Percentiles rank a stretch among this genome's conserved stretches.
Conservation (phyloP, 1,284 basidiomycete genomes). For the Ganoderma leucocontextum region DNA sequence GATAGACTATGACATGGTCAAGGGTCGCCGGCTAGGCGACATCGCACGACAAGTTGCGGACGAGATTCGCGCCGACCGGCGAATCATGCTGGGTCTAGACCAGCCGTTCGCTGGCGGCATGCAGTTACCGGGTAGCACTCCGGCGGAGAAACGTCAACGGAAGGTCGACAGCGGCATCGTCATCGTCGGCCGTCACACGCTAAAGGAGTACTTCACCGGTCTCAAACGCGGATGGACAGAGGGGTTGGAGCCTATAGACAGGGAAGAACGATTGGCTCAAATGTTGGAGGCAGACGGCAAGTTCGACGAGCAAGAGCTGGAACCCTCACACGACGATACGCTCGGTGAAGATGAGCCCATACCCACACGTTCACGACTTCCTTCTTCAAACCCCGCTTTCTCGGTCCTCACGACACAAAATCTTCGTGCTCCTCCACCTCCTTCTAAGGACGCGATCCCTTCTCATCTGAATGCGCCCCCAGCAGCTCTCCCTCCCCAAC, state of each 20-base stretch:
- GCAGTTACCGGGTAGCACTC: constrained; percentile 65
- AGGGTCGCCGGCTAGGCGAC: constrained; percentile 87
- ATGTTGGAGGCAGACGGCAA: constrained; percentile 76
- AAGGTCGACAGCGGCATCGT: constrained; percentile 86
- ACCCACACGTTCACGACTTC: constrained; percentile 50
- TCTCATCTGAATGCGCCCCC: constrained; percentile 56
- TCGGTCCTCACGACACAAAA: constrained; percentile 48
- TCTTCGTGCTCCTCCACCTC: constrained; percentile 34
- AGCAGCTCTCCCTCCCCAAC: constrained; percentile 72
- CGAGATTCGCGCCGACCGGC: constrained; percentile 71
- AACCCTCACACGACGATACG: constrained; percentile 32
- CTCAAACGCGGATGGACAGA: constrained; percentile 89
- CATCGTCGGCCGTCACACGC: constrained; percentile 89
- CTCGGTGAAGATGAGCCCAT: constrained; percentile 47
- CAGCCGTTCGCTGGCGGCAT: constrained; percentile 51
- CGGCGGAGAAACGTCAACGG: constrained; percentile 62
- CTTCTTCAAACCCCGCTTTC: constrained; percentile 49
- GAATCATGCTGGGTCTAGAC: constrained; percentile 71
- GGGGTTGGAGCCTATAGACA: constrained; percentile 72
- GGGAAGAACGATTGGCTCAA: constrained; percentile 79
- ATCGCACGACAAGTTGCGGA: constrained; percentile 81
- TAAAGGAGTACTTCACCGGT: constrained; percentile 96
- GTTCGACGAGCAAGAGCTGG: constrained; percentile 74
- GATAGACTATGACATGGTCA: constrained; percentile 89
- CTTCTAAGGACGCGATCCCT: constrained; percentile 36